Conservation (phyloP, 2,329 filamentous ascomycete species). For the Fusarium liriodendri region DNA sequence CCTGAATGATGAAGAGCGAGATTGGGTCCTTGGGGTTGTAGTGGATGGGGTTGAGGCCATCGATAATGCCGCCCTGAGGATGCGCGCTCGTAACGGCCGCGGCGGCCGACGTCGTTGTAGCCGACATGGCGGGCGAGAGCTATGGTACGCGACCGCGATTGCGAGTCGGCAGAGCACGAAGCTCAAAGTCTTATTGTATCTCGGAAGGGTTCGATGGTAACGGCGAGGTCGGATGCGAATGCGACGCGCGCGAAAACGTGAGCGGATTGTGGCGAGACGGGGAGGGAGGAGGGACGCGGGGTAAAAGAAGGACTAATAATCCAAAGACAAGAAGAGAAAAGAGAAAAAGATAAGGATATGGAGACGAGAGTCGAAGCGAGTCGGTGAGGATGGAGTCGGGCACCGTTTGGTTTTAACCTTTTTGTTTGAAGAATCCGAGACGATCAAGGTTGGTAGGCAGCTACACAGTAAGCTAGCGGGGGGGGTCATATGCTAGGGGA, state of each 20-base stretch:
- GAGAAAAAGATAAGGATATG: background rate
- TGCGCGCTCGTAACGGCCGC: conserved; percentile 48
- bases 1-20: conserved; percentile 53
- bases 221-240: background rate
- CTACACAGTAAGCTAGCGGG: background rate
- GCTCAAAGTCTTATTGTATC: background rate
- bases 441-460: background rate
- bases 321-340: background rate
- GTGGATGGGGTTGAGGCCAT: conserved; percentile 74
- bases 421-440: background rate
- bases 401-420: conserved; percentile 1
- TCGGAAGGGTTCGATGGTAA: background rate
- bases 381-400: conserved; percentile 1
- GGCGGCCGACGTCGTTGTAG: conserved; percentile 42
- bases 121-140: conserved; percentile 26
- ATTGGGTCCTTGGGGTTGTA: conserved; percentile 80
- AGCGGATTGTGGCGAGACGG: background rate
- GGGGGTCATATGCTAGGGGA: conserved; percentile 1
- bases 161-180: background rate
- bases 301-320: background rate
- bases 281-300: background rate
- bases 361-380: background rate
- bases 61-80: conserved; percentile 72
- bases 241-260: background rate
- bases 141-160: background rate